phyloP scores from a whole-genome alignment of 23 red algal species.

The Agarophyton chilense region DNA sequence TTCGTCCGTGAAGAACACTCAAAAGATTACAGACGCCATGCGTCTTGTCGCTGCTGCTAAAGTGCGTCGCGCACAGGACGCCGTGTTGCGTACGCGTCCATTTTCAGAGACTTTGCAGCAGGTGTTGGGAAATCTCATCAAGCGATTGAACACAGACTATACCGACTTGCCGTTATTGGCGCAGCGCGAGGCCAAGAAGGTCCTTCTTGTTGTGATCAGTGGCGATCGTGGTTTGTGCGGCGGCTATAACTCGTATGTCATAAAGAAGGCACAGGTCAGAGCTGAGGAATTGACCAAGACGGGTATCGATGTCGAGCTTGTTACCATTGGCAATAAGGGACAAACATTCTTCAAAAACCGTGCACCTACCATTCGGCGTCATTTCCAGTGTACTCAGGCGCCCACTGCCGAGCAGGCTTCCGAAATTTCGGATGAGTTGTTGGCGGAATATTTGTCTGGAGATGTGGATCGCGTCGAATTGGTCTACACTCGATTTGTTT shows the following conservation, averaged over 20 bases:
- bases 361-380: constrained; percentile 43
- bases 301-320: constrained; percentile 81
- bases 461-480: constrained; percentile 98
- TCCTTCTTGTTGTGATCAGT: constrained; percentile 83
- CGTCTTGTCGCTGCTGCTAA: constrained; percentile 97
- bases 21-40: constrained; percentile 99
- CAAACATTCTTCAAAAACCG: constrained; percentile 80
- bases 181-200: constrained; percentile 74
- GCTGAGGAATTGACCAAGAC: constrained; percentile 64
- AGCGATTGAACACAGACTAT: constrained; percentile 81
- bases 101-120: constrained; percentile 98
- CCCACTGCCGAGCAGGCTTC: constrained; percentile 86
- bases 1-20: constrained; percentile 92
- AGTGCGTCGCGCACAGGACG: constrained; percentile 98
- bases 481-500: constrained; percentile 98
- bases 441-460: constrained; percentile 89
- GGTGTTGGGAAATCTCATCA: constrained; percentile 95
- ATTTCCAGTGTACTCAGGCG: constrained; percentile 75
- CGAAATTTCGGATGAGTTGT: constrained; percentile 80
- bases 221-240: constrained; percentile 98
- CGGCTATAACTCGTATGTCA: constrained; percentile 91
- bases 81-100: constrained; percentile 92
- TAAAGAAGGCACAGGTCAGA: constrained; percentile 84
- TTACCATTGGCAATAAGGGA: constrained; percentile 90
- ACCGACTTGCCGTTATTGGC: constrained; percentile 91